Base-by-base conservation (phyloP, 257 asterid genomes). In the Ilex asprella region DNA sequence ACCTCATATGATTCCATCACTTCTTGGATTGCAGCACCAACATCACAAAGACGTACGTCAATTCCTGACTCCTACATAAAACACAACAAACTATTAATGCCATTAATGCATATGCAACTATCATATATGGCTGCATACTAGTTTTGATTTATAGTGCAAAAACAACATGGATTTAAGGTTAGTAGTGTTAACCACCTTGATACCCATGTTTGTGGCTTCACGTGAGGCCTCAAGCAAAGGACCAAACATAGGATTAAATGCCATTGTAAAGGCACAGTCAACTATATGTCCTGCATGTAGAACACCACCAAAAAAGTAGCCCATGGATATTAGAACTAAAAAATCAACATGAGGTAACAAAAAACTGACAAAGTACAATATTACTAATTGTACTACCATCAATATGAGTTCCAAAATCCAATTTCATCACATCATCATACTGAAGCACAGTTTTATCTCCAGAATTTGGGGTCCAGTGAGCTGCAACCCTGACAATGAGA, bases 1-100 rank as follows among this genome's bases (percentile, higher is more conserved):
- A 93, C 99, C 79, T 89, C 99, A 76, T 93, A 89, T 10, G 99
- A 93, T 79, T 89, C 95, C 99, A 93, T 93, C 76, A 93, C 97
- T 80, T 89, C 99, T 78, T 93, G 99, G 69, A 93, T 89, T 67
- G 97, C 99, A 77, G 99, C 96, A 79, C 99, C 95, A 58, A 89
- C 83, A 70, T 86, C 91, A 63, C 96, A 78, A 59, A 93, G 82
- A 68, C 99, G 97, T 54, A 89, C 99, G 69, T 89, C 99, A 76
- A 93, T 81, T 62, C 99, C 99, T 63, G 99, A 82, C 78, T 89
- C 99, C 99, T 93, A 70, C 47, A 70, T 62, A 56, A 46, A 5
- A 35, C 41, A 35, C 41, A 5, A 35, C 67, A 58, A 32, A 51
- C 6, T 0, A 49, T 53, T 16, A 53, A 3, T 14, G 2, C 2